Evolutionary conservation across 192 early-diverging fungal genomes (phyloP).

Genomic region (Coemansia sp.): DNA sequence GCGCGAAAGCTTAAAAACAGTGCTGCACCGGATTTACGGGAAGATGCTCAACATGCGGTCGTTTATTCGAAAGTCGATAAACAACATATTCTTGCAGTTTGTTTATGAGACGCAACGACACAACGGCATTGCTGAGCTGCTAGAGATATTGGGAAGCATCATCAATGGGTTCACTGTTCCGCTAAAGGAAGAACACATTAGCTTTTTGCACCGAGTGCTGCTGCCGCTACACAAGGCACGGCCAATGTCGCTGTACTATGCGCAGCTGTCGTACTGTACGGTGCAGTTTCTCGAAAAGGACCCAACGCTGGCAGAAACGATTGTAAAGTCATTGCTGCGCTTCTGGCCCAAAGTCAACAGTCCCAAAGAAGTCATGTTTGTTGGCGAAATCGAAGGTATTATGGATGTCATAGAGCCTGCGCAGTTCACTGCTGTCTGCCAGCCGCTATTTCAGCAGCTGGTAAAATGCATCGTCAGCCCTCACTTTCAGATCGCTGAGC

Average conservation of each 20-base stretch:
- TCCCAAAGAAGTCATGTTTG: constrained; percentile 99
- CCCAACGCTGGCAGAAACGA: constrained; percentile 84
- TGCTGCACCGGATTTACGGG: constrained; percentile 95
- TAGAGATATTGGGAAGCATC: constrained; percentile 99
- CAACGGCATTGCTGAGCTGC: constrained; percentile 96
- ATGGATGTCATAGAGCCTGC: constrained; percentile 91
- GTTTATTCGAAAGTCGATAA: constrained; percentile 96
- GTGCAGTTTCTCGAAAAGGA: constrained; percentile 99
- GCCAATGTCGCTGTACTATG: constrained; percentile 92
- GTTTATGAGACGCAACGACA: constrained; percentile 96
- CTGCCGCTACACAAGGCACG: constrained; percentile 96
- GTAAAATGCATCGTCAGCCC: constrained; percentile 91
- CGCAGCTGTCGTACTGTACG: constrained; percentile 96
- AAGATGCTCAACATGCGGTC: constrained; percentile 97
- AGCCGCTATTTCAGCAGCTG: constrained; percentile 90
- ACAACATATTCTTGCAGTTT: constrained; percentile 98
- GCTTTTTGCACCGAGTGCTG: constrained; percentile 88
- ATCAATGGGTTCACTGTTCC: constrained; percentile 99
- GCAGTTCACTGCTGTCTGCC: constrained; percentile 88
- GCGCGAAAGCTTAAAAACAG: constrained; percentile 98
- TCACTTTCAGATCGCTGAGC: constrained; percentile 99
- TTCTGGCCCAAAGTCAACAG: constrained; percentile 99
- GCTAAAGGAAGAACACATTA: constrained; percentile 98
- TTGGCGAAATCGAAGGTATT: constrained; percentile 97
- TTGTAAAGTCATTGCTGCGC: constrained; percentile 82